A percentile compares a stretch with the other conserved stretches of the same genome.
phyloP scores from a whole-genome alignment of 1,284 basidiomycete genomes.

The Fomitopsis pinicola region DNA sequence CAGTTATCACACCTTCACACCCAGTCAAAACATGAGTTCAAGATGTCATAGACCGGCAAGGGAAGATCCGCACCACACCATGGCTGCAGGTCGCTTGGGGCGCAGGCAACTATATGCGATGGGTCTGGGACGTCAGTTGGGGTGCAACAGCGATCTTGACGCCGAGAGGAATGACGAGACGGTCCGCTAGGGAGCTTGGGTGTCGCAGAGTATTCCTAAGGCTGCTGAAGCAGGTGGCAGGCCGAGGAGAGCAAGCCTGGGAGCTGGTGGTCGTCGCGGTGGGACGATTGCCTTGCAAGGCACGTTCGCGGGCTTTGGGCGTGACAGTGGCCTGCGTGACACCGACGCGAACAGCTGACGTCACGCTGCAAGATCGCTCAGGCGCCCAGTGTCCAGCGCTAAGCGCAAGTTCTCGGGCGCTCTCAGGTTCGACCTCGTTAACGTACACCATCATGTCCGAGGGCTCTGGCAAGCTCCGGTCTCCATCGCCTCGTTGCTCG shows the following conservation, averaged over 20 bases:
- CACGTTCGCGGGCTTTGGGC: constrained; percentile 18
- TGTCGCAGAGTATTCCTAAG: constrained; percentile 12
- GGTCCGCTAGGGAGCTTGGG: constrained; percentile 10
- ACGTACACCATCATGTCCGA: neutral
- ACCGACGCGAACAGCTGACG: constrained; percentile 4
- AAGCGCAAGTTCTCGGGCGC: neutral
- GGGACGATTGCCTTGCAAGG: constrained; percentile 16
- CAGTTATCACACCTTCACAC: constrained; percentile 66
- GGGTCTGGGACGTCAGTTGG: constrained; percentile 14
- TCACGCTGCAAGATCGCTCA: constrained; percentile 6
- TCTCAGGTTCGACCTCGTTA: neutral
- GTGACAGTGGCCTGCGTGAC: constrained; percentile 12
- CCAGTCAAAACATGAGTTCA: neutral
- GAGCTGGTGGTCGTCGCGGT: constrained; percentile 15
- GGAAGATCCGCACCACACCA: constrained; percentile 24
- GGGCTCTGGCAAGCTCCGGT: neutral
- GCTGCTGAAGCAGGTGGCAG: constrained; percentile 16
- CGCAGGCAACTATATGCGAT: constrained; percentile 12
- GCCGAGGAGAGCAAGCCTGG: constrained; percentile 6
- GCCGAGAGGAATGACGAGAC: constrained; percentile 7
- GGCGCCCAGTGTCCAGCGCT: neutral
- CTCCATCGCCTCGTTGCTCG: neutral
- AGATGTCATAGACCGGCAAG: neutral
- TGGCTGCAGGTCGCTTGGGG: constrained; percentile 3
- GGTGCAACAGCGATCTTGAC: constrained; percentile 16